Evolutionary conservation across 2,329 filamentous ascomycete species (phyloP), one percentile per base, ranked within the genome.

Genomic region (Diaporthe longicolla): DNA sequence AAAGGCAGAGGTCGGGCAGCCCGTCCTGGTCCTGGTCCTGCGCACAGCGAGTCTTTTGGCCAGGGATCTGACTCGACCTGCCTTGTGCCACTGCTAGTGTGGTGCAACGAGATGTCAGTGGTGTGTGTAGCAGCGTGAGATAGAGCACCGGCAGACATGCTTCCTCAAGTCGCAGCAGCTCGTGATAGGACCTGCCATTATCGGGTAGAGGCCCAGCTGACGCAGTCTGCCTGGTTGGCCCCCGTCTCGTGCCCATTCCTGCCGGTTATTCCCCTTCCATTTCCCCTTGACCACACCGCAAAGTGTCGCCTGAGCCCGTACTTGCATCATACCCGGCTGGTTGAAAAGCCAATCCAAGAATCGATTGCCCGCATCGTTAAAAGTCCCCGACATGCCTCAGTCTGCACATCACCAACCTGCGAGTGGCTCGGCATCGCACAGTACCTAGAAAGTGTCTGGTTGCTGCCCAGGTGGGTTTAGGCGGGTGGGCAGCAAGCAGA

Each of bases 111-210:
- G 61, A 10, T 66, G 45, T 24, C 61, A 66, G 61, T 66, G 61
- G 61, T n/a, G 45, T n/a, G 21, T 52, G n/a, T 19, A 43, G 35
- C 40, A 43, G 40, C 9, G 13, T 19, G n/a, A 68, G 63, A 68
- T 54, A 68, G 48, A 50, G 63, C 48, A 48, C 63, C 48, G 48
- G 63, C 63, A 68, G 45, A 68, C 63, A 68, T 54, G 45, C 48
- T 54, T 54, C 52, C 26, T 52, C 24, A 19, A 35, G 43, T 8
- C 19, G 70, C 45, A 72, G 70, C 57, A 58, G 50, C 70, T 70
- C 73, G 73, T 74, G 73, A 74, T 74, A 73, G 66, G 68, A 74
- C 55, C 61, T 66, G 65, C 70, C 35, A 52, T 43, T 58, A 70
- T 69, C 52, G 55, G 69, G 13, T 43, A 71, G 11, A 54, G 69